phyloP scores from a whole-genome alignment of 345 rosid species.

The Eutrema japonicum region DNA sequence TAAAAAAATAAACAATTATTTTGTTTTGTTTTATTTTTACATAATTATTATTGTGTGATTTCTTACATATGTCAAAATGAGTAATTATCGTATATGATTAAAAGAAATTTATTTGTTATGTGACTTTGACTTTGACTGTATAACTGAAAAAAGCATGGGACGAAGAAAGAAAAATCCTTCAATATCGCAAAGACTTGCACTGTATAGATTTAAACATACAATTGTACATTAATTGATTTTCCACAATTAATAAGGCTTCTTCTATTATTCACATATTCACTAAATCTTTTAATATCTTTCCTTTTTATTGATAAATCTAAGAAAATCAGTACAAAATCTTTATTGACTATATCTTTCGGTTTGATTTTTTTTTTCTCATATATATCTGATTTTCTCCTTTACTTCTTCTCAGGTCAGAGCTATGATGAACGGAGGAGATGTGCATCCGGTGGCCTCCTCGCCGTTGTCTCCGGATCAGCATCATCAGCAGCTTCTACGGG shows the following conservation, averaged over 20 bases:
- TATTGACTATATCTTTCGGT: neutral
- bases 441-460: neutral
- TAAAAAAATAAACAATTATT: no score
- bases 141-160: no score
- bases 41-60: no score
- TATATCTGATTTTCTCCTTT: neutral
- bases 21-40: no score
- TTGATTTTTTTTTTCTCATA: neutral
- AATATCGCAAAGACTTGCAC: no score
- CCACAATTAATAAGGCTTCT: neutral
- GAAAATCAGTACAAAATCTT: constrained; percentile 20
- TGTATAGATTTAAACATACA: no score
- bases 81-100: no score
- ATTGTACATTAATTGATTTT: no score
- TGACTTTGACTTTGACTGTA: no score
- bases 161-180: no score
- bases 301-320: neutral
- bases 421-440: neutral
- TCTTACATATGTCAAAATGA: no score
- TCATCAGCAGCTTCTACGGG: neutral
- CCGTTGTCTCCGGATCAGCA: neutral
- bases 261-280: neutral
- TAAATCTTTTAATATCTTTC: constrained; percentile 2
- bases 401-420: neutral
- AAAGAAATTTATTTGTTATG: no score